A percentile compares a stretch with the other conserved stretches of the same genome.
Conservation (phyloP, 2,329 filamentous ascomycete genomes). For the Cercospora beticola region DNA sequence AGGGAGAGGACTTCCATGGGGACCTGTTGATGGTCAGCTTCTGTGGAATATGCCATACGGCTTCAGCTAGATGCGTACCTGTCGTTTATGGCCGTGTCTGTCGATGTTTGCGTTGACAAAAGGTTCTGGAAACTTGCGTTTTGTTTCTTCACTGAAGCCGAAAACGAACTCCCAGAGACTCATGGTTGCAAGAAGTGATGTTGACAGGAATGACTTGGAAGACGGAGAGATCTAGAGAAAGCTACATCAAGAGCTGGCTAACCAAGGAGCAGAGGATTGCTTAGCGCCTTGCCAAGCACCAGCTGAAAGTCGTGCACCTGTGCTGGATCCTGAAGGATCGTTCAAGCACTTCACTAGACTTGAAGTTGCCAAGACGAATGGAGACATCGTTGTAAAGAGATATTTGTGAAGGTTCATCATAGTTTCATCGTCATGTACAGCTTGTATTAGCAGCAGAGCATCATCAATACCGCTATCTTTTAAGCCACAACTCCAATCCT, state of each 20-base stretch:
- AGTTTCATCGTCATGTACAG: not conserved
- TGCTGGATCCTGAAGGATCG: not conserved
- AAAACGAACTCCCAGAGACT: conserved; percentile 21
- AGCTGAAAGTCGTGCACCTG: not conserved
- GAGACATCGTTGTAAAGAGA: not conserved
- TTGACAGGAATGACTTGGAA: not conserved
- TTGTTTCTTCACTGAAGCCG: conserved; percentile 23
- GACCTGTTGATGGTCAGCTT: conserved; percentile 45
- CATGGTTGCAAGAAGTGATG: not conserved
- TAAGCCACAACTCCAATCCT: conserved; percentile 27
- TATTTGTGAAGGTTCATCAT: not conserved
- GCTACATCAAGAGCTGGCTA: not conserved
- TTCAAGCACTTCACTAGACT: not conserved
- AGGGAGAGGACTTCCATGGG: conserved; percentile 30
- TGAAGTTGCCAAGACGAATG: not conserved
- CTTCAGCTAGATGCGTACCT: not conserved
- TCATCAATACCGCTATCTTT: not conserved
- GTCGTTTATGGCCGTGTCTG: conserved; percentile 46
- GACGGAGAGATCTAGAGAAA: not conserved
- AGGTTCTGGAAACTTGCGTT: conserved; percentile 39
- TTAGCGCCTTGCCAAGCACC: not conserved
- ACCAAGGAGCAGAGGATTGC: not conserved
- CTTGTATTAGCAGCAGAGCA: not conserved
- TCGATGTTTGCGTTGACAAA: conserved; percentile 65
- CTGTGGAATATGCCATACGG: not conserved